phyloP scores from a whole-genome alignment of 768 basidiomycete species.

The Russula emetica region DNA sequence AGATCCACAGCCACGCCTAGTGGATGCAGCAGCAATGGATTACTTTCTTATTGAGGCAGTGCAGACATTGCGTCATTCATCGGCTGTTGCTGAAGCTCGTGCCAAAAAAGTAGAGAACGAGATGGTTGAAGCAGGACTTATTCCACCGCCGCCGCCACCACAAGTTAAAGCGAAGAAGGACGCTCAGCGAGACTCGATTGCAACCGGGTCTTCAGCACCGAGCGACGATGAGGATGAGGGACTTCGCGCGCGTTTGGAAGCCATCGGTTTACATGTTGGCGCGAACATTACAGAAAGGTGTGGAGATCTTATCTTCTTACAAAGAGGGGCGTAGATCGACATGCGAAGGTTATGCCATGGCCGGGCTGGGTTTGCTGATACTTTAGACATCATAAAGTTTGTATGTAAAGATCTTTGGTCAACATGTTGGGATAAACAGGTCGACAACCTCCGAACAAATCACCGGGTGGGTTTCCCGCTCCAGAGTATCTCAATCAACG shows the following conservation, averaged over 20 bases:
- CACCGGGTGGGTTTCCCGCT: constrained; percentile 59
- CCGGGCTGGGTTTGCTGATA: constrained; percentile 69
- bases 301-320: constrained; percentile 29
- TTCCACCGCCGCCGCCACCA: constrained; percentile 47
- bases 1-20: constrained; percentile 55
- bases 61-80: constrained; percentile 66
- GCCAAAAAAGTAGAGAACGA: constrained; percentile 67
- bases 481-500: background rate
- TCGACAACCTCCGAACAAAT: constrained; percentile 93
- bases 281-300: constrained; percentile 84
- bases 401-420: constrained; percentile 96
- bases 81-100: constrained; percentile 65
- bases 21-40: constrained; percentile 71
- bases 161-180: constrained; percentile 39
- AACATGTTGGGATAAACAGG: constrained; percentile 89
- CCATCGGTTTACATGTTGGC: constrained; percentile 83
- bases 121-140: constrained; percentile 73
- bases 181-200: constrained; percentile 39
- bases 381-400: constrained; percentile 90
- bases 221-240: constrained; percentile 72
- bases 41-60: constrained; percentile 84
- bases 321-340: background rate
- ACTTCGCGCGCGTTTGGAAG: constrained; percentile 63
- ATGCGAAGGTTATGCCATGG: constrained; percentile 65
- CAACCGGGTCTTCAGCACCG: constrained; percentile 31